These are phyloP conservation scores for Bruguiera gymnorhiza DNA, from an alignment of 345 rosid genomes.

Conservation along the genomic window DNA sequence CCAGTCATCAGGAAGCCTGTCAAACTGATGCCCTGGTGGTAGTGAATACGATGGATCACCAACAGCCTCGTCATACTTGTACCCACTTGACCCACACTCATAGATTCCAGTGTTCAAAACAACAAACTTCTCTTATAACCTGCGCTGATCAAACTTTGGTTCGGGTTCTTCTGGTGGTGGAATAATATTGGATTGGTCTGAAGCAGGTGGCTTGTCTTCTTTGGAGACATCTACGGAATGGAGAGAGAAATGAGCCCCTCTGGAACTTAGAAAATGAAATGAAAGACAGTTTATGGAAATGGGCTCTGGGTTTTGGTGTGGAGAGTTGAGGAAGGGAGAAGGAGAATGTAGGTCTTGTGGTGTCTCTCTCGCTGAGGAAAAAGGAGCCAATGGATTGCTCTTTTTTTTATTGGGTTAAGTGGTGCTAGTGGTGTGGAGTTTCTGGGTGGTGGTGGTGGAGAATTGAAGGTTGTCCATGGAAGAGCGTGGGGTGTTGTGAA, in stretches of 20 bases:
- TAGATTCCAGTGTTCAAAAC: slow-evolving; percentile 91
- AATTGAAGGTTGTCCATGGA: slow-evolving; percentile 41
- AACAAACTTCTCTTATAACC: slow-evolving; percentile 88
- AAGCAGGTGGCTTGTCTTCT: slow-evolving; percentile 54
- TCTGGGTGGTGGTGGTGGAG: slow-evolving; percentile 38
- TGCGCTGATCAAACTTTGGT: slow-evolving; percentile 34
- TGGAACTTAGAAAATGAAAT: slow-evolving; percentile 20
- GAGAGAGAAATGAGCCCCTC: slow-evolving; percentile 20
- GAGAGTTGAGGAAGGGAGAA: slow-evolving; percentile 16
- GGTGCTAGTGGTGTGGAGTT: slow-evolving; percentile 5
- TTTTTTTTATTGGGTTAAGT: neutral
- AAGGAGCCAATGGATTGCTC: too few relatives aligned
- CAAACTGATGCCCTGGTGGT: slow-evolving; percentile 81
- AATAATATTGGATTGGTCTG: slow-evolving; percentile 19
- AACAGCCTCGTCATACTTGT: slow-evolving; percentile 78
- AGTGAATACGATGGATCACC: slow-evolving; percentile 91
- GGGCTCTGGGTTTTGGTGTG: slow-evolving; percentile 16
- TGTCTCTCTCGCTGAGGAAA: neutral
- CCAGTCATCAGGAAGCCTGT: slow-evolving; percentile 83
- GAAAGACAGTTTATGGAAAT: slow-evolving; percentile 27
- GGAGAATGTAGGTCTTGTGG: too few relatives aligned
- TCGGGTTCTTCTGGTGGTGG: slow-evolving; percentile 1
- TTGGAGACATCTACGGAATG: slow-evolving; percentile 66
- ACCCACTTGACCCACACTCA: slow-evolving; percentile 95
- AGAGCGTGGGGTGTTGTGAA: slow-evolving; percentile 28